Evolutionary conservation across 1,139 yeast genomes (phyloP).

Genomic region (Kodamaea fungicola): DNA sequence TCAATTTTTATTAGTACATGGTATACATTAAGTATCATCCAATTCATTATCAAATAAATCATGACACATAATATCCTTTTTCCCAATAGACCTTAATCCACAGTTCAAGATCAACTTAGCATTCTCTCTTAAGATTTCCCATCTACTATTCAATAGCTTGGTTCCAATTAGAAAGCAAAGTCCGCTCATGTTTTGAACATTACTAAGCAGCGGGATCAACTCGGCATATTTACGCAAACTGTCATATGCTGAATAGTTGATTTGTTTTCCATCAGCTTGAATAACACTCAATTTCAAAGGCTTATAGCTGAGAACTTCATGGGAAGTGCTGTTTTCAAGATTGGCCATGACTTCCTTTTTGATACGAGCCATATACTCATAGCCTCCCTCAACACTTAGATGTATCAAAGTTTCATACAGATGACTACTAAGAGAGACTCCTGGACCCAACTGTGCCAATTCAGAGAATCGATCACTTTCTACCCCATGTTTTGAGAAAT

Average conservation of each 20-base stretch:
- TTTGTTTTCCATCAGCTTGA: conserved; percentile 11
- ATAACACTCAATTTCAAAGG: conserved; percentile 21
- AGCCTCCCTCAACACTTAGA: conserved; percentile 26
- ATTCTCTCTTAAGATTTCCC: conserved; percentile 60
- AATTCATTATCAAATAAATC: conserved; percentile 43
- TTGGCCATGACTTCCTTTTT: conserved; percentile 26
- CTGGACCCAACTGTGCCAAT: conserved; percentile 3
- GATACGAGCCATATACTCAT: conserved; percentile 32
- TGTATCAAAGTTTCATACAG: conserved; percentile 21
- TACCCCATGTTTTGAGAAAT: conserved; percentile 37
- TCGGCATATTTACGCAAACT: conserved; percentile 39
- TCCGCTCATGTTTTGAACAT: conserved; percentile 52
- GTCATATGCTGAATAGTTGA: conserved; percentile 28
- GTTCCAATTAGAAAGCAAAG: conserved; percentile 31
- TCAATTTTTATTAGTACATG: background rate
- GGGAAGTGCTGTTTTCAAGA: conserved; percentile 16
- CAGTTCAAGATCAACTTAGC: conserved; percentile 57
- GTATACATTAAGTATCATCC: conserved; percentile 6
- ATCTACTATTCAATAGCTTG: conserved; percentile 49
- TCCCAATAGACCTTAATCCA: conserved; percentile 55
- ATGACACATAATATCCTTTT: conserved; percentile 43
- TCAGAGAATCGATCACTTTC: conserved; percentile 33
- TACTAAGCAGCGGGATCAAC: conserved; percentile 36
- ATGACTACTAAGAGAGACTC: background rate
- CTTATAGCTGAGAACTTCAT: conserved; percentile 25